Evolutionary conservation across 345 rosid genomes (phyloP).

Genomic region (Hevea brasiliensis): DNA sequence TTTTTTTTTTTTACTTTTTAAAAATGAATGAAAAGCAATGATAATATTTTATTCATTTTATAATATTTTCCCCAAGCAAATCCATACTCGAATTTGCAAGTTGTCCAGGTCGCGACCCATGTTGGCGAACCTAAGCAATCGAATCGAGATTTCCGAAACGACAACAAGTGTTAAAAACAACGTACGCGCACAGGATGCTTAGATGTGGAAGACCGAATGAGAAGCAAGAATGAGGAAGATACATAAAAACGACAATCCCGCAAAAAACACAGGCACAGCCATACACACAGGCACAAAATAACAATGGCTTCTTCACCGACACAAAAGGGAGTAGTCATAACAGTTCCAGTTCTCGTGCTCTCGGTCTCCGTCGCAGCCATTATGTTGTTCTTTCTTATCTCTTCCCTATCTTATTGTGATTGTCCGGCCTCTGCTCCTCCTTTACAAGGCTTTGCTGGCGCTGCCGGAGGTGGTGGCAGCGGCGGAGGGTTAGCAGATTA

Average conservation of each 20-base stretch:
- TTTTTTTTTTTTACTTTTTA: too few relatives aligned
- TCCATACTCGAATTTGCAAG: too few relatives aligned
- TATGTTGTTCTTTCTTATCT: slow-evolving; percentile 69
- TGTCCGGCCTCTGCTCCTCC: slow-evolving; percentile 42
- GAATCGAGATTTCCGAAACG: not conserved
- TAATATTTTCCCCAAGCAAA: too few relatives aligned
- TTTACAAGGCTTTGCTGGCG: not conserved
- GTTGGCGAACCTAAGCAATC: not conserved
- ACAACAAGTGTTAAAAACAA: not conserved
- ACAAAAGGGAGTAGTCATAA: slow-evolving; percentile 65
- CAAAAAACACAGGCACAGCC: not conserved
- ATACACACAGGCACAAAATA: not conserved
- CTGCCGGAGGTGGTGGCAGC: not conserved
- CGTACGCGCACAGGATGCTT: not conserved
- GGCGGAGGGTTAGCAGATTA: not conserved
- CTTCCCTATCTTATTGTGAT: slow-evolving; percentile 63
- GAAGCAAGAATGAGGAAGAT: too few relatives aligned
- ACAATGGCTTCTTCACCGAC: slow-evolving; percentile 20
- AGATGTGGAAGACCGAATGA: not conserved
- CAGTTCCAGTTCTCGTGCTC: slow-evolving; percentile 68
- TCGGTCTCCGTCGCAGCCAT: slow-evolving; percentile 59
- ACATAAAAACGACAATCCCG: not conserved
- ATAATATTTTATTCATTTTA: too few relatives aligned
- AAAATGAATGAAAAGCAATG: too few relatives aligned
- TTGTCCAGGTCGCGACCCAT: too few relatives aligned